A percentile compares a stretch with the other conserved stretches of the same genome.
Conservation (phyloP, 176 grass and related monocot genomes). For the Elaeis guineensis region DNA sequence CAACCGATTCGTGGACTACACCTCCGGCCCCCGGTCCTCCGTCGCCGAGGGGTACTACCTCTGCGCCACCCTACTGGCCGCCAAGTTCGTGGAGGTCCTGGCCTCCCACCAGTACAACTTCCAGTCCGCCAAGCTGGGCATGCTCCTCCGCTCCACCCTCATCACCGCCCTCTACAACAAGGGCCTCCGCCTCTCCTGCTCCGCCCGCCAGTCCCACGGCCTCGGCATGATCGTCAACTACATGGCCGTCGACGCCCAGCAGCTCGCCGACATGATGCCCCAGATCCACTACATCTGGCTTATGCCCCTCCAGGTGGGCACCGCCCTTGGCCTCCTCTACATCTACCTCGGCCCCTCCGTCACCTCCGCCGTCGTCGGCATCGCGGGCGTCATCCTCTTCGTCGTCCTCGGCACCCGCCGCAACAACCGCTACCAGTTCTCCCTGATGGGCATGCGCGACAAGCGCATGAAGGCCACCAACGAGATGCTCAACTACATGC, state of each 20-base stretch:
- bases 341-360: conserved; percentile 68
- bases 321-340: conserved; percentile 63
- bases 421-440: conserved; percentile 88
- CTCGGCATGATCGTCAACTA: conserved; percentile 97
- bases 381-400: conserved; percentile 53
- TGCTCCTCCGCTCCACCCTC: conserved; percentile 72
- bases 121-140: conserved; percentile 94
- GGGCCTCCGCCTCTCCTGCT: conserved; percentile 71
- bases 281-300: conserved; percentile 98
- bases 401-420: conserved; percentile 58
- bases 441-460: conserved; percentile 76
- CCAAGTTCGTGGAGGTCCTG: conserved; percentile 64
- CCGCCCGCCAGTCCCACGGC: conserved; percentile 60
- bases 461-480: conserved; percentile 95
- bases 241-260: conserved; percentile 99
- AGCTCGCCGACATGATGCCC: conserved; percentile 95
- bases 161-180: conserved; percentile 86
- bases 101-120: conserved; percentile 97
- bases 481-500: conserved; percentile 95
- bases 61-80: conserved; percentile 47
- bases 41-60: conserved; percentile 36
- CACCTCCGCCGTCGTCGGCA: conserved; percentile 56
- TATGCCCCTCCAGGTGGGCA: conserved; percentile 86
- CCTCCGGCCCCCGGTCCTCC: conserved; percentile 5
- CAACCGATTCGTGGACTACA: conserved; percentile 72